Base-by-base conservation (phyloP, 2,329 filamentous ascomycete species). In the Fusarium virguliforme region DNA sequence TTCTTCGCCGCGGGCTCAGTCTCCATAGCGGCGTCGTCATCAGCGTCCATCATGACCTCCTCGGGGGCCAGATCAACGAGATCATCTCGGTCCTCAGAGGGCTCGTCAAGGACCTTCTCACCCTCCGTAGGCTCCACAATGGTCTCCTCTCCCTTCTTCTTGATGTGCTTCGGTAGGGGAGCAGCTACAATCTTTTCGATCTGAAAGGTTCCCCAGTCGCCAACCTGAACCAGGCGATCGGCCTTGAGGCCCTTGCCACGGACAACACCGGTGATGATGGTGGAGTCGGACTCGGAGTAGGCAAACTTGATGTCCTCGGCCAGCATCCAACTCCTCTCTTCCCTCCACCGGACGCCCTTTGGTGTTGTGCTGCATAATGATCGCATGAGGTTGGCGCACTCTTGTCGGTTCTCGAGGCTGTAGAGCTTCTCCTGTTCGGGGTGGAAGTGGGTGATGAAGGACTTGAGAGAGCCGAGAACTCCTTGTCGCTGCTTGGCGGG, bases 291-390 rank as follows among this genome's bases (percentile, higher is more conserved):
- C 10, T 86, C 86, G 5, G 83, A 85, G 30, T 88, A 85, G 10
- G 89, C 87, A 87, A 94, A 97, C 73, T 88, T 83, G 59, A 97
- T 85, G 30, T 95, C 88, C 72, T 99, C 96, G 5, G 95, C 89
- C 63, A 97, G 84, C 91, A 99, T 94, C 93, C 96, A 99, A 75
- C 94, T 97, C 74, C 96, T 89, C 72, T 97, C 94, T 58, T 99
- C 96, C 75, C 96, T 90, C 96, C 96, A 99, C 70, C 91, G 86
- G n/a, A 99, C 89, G 1, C 96, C 96, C 83, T 97, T 98, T 10
- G 96, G 95, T 46, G 92, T 94, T 37, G 92, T 94, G 71, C 91
- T 97, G 85, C 96, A 99, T 15, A 99, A 84, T 30, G 94, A 95
- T 58, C 97, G 89, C 81, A 98, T 92, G 38, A 97, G 85, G 79